Evolutionary conservation across 2,329 filamentous ascomycete species (phyloP).

Genomic region (Talaromyces funiculosus): DNA sequence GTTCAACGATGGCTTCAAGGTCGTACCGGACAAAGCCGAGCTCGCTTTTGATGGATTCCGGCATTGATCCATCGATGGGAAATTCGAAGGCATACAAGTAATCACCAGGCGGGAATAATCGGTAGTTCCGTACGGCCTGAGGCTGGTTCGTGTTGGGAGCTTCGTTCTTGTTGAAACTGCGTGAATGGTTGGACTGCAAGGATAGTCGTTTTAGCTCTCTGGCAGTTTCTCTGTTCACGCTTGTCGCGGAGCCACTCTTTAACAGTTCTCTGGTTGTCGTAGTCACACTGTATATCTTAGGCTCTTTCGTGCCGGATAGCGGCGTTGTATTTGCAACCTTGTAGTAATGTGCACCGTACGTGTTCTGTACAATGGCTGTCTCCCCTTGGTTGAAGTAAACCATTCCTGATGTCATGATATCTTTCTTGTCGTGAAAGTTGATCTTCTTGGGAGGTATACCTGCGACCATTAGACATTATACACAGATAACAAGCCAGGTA

Average conservation of each 20-base stretch:
- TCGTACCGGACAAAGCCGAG: slow-evolving; percentile 85
- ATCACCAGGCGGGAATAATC: slow-evolving; percentile 72
- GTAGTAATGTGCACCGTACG: slow-evolving; percentile 59
- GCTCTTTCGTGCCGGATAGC: slow-evolving; percentile 25
- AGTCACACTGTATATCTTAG: slow-evolving; percentile 20
- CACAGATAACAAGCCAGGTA: not conserved
- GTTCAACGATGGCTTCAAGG: slow-evolving; percentile 75
- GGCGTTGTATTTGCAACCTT: slow-evolving; percentile 44
- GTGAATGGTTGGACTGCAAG: slow-evolving; percentile 71
- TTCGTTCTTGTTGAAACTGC: slow-evolving; percentile 80
- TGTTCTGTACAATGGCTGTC: slow-evolving; percentile 47
- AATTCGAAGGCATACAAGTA: slow-evolving; percentile 76
- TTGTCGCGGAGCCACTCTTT: slow-evolving; percentile 35
- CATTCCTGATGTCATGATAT: slow-evolving; percentile 78
- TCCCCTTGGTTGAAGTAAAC: slow-evolving; percentile 75
- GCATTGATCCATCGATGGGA: slow-evolving; percentile 68
- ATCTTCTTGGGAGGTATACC: slow-evolving; percentile 82
- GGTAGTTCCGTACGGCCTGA: slow-evolving; percentile 73
- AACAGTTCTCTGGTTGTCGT: slow-evolving; percentile 31
- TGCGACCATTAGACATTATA: slow-evolving; percentile 21
- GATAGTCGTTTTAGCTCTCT: slow-evolving; percentile 63
- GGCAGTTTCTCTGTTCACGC: slow-evolving; percentile 37
- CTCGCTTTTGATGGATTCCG: slow-evolving; percentile 81
- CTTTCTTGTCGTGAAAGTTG: slow-evolving; percentile 77
- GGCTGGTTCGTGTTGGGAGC: slow-evolving; percentile 48